A percentile compares a stretch with the other conserved stretches of the same genome.
phyloP scores from a whole-genome alignment of 306 rosid genomes.

The Nissolia schottii region DNA sequence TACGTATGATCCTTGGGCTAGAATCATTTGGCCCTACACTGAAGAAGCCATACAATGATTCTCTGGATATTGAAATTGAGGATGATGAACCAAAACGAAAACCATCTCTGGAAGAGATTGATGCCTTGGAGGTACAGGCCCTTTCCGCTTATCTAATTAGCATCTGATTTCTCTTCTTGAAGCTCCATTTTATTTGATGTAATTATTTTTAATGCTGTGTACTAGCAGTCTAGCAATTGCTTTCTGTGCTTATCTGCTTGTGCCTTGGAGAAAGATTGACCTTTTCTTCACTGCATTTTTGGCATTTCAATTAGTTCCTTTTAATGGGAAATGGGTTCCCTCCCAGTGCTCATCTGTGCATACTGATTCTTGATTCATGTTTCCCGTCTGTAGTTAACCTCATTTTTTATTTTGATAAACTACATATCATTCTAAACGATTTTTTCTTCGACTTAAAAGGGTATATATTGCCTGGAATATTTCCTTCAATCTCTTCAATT shows the following conservation, averaged over 20 bases:
- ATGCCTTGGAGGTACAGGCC: conserved; percentile 82
- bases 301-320: neutral
- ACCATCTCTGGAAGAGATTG: conserved; percentile 88
- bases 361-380: neutral
- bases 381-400: neutral
- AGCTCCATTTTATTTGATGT: conserved; percentile 2
- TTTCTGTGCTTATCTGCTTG: neutral
- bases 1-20: conserved; percentile 79
- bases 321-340: neutral
- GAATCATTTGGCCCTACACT: conserved; percentile 49
- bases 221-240: neutral
- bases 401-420: neutral
- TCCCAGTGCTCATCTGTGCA: neutral
- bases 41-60: conserved; percentile 43
- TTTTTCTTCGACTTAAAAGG: neutral
- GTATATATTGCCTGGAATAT: neutral
- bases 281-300: neutral
- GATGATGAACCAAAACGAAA: conserved; percentile 86
- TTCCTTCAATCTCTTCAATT: neutral
- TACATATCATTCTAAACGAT: neutral
- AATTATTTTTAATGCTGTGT: neutral
- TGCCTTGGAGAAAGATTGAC: neutral
- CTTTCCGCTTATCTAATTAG: conserved; percentile 9
- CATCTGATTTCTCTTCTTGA: conserved; percentile 12
- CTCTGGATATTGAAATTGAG: conserved; percentile 65